phyloP scores from a whole-genome alignment of 129 eudicot genomes.

The Ambrosia trifida region DNA sequence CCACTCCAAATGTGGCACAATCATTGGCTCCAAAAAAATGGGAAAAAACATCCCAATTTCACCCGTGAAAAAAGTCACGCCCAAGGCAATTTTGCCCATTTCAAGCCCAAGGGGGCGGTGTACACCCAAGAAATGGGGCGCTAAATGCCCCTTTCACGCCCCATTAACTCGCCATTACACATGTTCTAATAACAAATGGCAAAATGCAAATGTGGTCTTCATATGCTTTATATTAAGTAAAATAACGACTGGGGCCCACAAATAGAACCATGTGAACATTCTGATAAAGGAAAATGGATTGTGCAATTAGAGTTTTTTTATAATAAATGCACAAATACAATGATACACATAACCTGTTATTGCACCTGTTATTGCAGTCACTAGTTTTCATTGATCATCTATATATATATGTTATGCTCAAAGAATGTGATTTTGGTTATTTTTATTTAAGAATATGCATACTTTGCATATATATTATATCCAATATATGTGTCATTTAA shows the following conservation, averaged over 20 bases:
- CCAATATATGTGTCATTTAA: conserved; percentile 5
- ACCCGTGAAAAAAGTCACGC: no score
- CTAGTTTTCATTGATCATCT: conserved; percentile 8
- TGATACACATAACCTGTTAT: neutral
- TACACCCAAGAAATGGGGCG: no score
- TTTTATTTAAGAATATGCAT: conserved; percentile 4
- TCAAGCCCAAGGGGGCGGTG: no score
- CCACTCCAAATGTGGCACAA: no score
- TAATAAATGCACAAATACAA: neutral
- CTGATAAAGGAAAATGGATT: neutral
- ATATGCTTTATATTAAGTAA: neutral
- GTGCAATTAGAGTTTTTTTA: neutral
- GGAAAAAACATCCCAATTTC: no score
- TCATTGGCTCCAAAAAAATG: no score
- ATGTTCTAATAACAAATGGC: conserved; percentile 9
- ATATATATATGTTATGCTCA: neutral
- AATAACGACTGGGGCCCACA: conserved; percentile 8
- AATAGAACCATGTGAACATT: conserved; percentile 6
- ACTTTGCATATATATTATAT: neutral
- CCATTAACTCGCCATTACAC: no score
- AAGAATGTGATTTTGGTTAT: neutral
- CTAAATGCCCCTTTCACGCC: no score
- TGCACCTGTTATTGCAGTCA: neutral
- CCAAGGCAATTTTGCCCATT: no score
- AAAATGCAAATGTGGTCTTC: neutral